Evolutionary conservation across 208 protist species (phyloP).

Genomic region (Trypanosoma cruzi): DNA sequence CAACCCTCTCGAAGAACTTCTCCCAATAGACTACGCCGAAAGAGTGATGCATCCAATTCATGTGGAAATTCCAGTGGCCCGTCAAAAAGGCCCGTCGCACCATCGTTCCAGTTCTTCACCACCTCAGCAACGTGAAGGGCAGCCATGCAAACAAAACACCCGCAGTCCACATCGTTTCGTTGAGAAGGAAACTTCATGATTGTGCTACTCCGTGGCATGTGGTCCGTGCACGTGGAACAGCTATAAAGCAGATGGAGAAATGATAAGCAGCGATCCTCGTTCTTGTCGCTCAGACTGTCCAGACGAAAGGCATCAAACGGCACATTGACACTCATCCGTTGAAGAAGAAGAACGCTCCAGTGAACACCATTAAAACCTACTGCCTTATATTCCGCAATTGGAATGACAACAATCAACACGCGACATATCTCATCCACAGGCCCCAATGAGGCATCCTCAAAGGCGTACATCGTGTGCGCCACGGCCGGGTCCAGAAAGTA

Average conservation of each 20-base stretch:
- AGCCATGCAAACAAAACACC: conserved; percentile 19
- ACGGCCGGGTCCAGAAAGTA: conserved; percentile 14
- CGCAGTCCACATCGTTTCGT: conserved; percentile 20
- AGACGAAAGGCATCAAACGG: conserved; percentile 18
- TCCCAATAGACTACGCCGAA: background rate
- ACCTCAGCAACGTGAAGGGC: conserved; percentile 7
- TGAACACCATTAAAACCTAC: conserved; percentile 3
- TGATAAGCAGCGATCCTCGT: background rate
- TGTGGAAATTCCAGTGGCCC: background rate
- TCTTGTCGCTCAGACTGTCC: conserved; percentile 14
- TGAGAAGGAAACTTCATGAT: conserved; percentile 20
- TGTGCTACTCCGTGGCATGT: conserved; percentile 7
- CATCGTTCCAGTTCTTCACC: background rate
- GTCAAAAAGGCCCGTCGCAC: background rate
- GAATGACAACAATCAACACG: conserved; percentile 9
- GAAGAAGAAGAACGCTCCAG: conserved; percentile 15
- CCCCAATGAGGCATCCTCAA: conserved; percentile 17
- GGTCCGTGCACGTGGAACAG: background rate
- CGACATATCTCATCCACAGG: conserved; percentile 11
- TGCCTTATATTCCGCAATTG: conserved; percentile 19
- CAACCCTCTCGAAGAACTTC: background rate
- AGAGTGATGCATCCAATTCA: background rate
- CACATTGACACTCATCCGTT: conserved; percentile 4
- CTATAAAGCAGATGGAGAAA: conserved; percentile 14
- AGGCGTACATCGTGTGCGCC: conserved; percentile 17